phyloP scores from a whole-genome alignment of 1,284 basidiomycete genomes.

The Ceratobasidium sp. region DNA sequence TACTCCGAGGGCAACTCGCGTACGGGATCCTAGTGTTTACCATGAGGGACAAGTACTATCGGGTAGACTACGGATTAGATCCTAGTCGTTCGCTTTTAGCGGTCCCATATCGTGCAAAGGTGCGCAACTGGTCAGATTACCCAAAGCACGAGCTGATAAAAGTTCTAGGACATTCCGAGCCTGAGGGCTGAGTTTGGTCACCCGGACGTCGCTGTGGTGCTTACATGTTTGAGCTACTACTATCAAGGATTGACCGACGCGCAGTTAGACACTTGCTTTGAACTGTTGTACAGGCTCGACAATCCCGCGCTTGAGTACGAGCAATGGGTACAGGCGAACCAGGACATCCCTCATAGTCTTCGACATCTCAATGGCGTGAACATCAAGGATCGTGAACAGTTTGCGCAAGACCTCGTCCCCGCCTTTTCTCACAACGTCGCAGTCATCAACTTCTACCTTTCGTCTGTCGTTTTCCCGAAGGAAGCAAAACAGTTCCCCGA shows the following conservation, averaged over 20 bases:
- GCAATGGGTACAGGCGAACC: constrained; percentile 58
- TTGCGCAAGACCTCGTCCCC: constrained; percentile 56
- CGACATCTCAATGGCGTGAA: constrained; percentile 61
- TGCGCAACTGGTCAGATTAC: not conserved
- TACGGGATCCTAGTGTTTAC: constrained; percentile 61
- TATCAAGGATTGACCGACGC: constrained; percentile 62
- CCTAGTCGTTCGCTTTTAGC: constrained; percentile 63
- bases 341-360: constrained; percentile 55
- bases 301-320: constrained; percentile 63
- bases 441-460: constrained; percentile 66
- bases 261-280: constrained; percentile 61
- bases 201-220: constrained; percentile 64
- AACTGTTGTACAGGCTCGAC: constrained; percentile 61
- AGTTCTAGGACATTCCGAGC: constrained; percentile 61
- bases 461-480: constrained; percentile 64
- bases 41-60: constrained; percentile 63
- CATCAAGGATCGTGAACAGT: constrained; percentile 59
- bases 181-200: constrained; percentile 68
- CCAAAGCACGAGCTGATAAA: not conserved
- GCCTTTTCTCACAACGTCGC: constrained; percentile 59
- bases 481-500: constrained; percentile 65
- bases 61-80: constrained; percentile 68
- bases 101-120: constrained; percentile 68
- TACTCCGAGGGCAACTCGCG: constrained; percentile 62
- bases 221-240: constrained; percentile 69